A percentile compares a stretch with the other conserved stretches of the same genome.
phyloP scores from a whole-genome alignment of 441 rosid genomes.

The Croton laevigatus region DNA sequence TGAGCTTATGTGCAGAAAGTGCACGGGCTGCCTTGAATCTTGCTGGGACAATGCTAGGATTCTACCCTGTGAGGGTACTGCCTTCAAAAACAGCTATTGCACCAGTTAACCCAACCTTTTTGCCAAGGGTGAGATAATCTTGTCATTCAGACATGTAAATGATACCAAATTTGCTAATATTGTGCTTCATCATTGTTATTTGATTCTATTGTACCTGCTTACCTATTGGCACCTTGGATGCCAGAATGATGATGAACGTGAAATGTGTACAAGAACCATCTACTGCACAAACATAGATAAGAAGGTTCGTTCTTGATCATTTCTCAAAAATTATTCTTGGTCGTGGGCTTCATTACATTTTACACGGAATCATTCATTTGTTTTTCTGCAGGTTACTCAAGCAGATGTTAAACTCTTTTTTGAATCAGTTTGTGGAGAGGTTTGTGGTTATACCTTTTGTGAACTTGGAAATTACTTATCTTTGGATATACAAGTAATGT shows the following conservation, averaged over 20 bases:
- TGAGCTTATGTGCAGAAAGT: constrained; percentile 40
- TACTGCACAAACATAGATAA: constrained; percentile 84
- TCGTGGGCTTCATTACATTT: not conserved
- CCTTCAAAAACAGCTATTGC: constrained; percentile 98
- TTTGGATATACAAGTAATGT: not conserved
- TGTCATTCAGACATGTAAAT: not conserved
- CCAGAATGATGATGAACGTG: constrained; percentile 86
- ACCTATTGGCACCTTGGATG: constrained; percentile 20
- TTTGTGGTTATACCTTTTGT: constrained; percentile 27
- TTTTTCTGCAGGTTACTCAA: constrained; percentile 60
- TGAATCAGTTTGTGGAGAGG: constrained; percentile 87
- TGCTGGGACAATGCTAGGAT: constrained; percentile 85
- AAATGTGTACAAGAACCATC: constrained; percentile 78
- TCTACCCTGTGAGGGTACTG: constrained; percentile 78
- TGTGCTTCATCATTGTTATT: not conserved
- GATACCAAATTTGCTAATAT: constrained; percentile 17
- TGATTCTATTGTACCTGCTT: constrained; percentile 4
- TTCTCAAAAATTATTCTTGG: not conserved
- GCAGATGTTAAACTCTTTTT: constrained; percentile 72
- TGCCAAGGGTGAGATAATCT: constrained; percentile 70
- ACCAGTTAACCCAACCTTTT: constrained; percentile 87
- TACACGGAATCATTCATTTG: constrained; percentile 1
- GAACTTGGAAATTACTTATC: constrained; percentile 8
- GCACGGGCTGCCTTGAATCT: constrained; percentile 65
- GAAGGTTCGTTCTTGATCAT: constrained; percentile 44